Evolutionary conservation across 2,329 filamentous ascomycete species (phyloP), one percentile per base, ranked within the genome.

Genomic region (Chrysoporthe deuterocubensis): DNA sequence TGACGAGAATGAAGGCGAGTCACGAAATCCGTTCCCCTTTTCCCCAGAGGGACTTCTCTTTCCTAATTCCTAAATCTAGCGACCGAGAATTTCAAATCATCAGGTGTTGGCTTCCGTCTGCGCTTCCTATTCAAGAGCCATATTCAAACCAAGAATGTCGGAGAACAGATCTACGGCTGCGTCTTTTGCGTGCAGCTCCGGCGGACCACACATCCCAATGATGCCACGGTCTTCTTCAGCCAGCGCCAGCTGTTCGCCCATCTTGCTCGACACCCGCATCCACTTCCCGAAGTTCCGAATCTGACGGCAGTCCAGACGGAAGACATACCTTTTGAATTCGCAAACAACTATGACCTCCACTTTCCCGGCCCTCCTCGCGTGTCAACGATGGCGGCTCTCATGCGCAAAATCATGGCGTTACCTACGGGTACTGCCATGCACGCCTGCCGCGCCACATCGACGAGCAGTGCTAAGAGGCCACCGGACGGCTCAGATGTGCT

Each of bases 121-220:
- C 83, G 86, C 1, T 84, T 88, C 69, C 79, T 88, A 4, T 84
- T 85, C 71, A 88, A 88, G 74, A 83, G 81, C 63, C 86, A 88
- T 72, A 67, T 88, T 6, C 75, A 81, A 0, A 82, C 83, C 5
- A 81, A 81, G 65, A 78, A 82, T 16, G 77, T 83, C 18, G 85
- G 87, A 56, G 85, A 87, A 69, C 79, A 84, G 63, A 73, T 85
- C 57, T 88, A 86, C 71, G 85, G 78, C 3, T 88, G 86, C n/a
- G 70, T 85, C 1, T 87, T 88, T 72, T 88, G 86, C 72, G 76
- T 86, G 4, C 79, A 83, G 5, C 69, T 78, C 21, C 84, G 84
- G 0, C 78, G 74, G n/a, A 87, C 85, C 0, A 74, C 82, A 2
- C 83, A 87, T 61, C 81, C 84, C 66, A 84, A 83, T 71, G 86